Conservation (phyloP, 2,329 filamentous ascomycete genomes). For the Talaromyces atroroseus region DNA sequence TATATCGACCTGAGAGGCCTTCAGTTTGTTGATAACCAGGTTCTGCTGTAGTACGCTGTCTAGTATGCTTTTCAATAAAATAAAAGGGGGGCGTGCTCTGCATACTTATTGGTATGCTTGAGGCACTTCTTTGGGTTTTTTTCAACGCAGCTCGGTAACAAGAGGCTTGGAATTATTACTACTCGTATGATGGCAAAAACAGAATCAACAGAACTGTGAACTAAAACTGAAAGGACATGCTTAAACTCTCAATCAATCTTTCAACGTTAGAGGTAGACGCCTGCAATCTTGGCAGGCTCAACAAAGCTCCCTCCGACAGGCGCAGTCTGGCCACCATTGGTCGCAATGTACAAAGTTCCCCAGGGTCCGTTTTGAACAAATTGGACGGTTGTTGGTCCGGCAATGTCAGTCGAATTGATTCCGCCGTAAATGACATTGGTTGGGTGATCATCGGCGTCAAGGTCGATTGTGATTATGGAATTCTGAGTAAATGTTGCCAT, state of each 20-base stretch:
- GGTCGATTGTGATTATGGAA: constrained; percentile 13
- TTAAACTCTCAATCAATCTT: background rate
- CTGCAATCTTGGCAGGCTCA: constrained; percentile 14
- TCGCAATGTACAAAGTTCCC: constrained; percentile 16
- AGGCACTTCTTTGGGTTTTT: background rate
- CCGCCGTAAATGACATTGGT: constrained; percentile 6
- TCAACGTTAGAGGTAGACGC: background rate
- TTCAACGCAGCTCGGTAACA: background rate
- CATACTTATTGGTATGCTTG: background rate
- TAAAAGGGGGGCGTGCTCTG: no score
- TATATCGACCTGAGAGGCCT: no score
- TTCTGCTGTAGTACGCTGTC: no score
- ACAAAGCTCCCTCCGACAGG: constrained; percentile 13
- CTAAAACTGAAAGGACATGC: background rate
- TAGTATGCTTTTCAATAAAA: no score
- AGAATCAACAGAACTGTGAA: background rate
- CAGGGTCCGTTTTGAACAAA: constrained; percentile 13
- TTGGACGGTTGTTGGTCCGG: constrained; percentile 16
- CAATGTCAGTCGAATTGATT: constrained; percentile 13
- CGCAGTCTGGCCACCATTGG: constrained; percentile 13
- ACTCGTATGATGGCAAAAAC: background rate
- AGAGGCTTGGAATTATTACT: background rate
- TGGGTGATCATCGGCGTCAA: constrained; percentile 9
- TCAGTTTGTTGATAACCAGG: no score
- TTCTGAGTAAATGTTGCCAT: constrained; percentile 16